Evolutionary conservation across 495 filamentous ascomycete genomes (phyloP).

Genomic region (Penicillium psychrofluorescens): DNA sequence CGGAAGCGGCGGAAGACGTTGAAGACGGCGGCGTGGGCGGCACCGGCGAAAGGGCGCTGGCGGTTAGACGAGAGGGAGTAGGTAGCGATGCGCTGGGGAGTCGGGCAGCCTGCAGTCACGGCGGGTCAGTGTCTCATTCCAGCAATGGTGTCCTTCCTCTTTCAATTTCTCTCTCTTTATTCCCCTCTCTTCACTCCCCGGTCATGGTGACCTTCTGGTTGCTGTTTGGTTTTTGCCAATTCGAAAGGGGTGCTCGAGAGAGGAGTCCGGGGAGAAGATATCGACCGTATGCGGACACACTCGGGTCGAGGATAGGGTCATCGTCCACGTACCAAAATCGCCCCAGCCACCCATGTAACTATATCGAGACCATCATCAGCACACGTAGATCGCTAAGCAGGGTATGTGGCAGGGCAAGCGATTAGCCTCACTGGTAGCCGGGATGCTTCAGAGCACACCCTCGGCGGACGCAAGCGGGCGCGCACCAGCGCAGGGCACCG

Average conservation of each 20-base stretch:
- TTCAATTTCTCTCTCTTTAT: too few relatives aligned
- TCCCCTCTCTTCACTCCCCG: too few relatives aligned
- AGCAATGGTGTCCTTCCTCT: too few relatives aligned
- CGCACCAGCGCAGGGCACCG: slow-evolving; percentile 4
- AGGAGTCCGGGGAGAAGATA: not conserved
- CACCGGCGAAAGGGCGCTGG: slow-evolving; percentile 57
- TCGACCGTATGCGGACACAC: slow-evolving; percentile 7
- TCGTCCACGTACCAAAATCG: slow-evolving; percentile 60
- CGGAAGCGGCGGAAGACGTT: slow-evolving; percentile 52
- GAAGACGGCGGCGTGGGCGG: slow-evolving; percentile 57
- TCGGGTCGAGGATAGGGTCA: slow-evolving; percentile 3
- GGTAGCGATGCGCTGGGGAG: slow-evolving; percentile 55
- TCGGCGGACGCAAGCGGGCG: not conserved
- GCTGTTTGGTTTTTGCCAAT: too few relatives aligned
- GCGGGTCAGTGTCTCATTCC: not conserved
- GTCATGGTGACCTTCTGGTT: too few relatives aligned
- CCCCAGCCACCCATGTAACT: slow-evolving; percentile 88
- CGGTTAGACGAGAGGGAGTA: slow-evolving; percentile 59
- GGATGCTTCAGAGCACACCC: too few relatives aligned
- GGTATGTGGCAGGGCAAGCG: not conserved
- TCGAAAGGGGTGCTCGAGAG: not conserved
- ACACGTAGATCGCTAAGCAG: not conserved
- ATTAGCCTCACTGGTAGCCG: too few relatives aligned
- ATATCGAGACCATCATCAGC: slow-evolving; percentile 20
- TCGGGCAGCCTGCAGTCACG: slow-evolving; percentile 30